Evolutionary conservation across 352 stramenopile species (phyloP).

Genomic region (Pythium guiyangense): DNA sequence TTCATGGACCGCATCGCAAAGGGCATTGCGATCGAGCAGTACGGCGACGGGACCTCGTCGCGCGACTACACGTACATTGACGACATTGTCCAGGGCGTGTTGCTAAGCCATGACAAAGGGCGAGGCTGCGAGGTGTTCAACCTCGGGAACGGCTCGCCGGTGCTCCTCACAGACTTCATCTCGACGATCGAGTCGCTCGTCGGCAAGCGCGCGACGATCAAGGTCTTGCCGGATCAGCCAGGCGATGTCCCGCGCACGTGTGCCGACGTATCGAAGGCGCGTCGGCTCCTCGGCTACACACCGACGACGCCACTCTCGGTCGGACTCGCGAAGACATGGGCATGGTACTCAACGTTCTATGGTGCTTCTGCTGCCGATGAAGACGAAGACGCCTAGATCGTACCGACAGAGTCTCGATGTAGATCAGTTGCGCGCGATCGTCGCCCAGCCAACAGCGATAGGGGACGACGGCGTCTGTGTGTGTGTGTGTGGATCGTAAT

Average conservation of each 20-base stretch:
- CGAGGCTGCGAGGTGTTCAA: slow-evolving; percentile 96
- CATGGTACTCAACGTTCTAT: slow-evolving; percentile 90
- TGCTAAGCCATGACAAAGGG: slow-evolving; percentile 64
- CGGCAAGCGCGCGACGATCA: slow-evolving; percentile 93
- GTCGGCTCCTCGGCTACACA: slow-evolving; percentile 91
- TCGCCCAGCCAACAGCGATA: too few relatives aligned
- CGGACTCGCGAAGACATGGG: slow-evolving; percentile 90
- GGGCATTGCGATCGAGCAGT: slow-evolving; percentile 94
- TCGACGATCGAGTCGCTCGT: slow-evolving; percentile 91
- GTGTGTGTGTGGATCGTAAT: too few relatives aligned
- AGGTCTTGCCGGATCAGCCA: slow-evolving; percentile 92
- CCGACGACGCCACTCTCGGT: slow-evolving; percentile 91
- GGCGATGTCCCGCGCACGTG: slow-evolving; percentile 96
- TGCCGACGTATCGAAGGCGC: slow-evolving; percentile 94
- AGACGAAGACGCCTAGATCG: too few relatives aligned
- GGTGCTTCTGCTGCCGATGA: too few relatives aligned
- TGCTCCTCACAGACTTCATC: slow-evolving; percentile 94
- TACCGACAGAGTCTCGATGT: too few relatives aligned
- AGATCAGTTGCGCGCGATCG: too few relatives aligned
- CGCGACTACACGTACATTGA: slow-evolving; percentile 98
- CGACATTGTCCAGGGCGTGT: slow-evolving; percentile 96
- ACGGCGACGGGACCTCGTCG: slow-evolving; percentile 92
- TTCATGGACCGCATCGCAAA: slow-evolving; percentile 96
- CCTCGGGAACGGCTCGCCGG: slow-evolving; percentile 92
- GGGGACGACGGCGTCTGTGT: too few relatives aligned